phyloP scores from a whole-genome alignment of 2,329 filamentous ascomycete genomes.

The Penicillium sp. region DNA sequence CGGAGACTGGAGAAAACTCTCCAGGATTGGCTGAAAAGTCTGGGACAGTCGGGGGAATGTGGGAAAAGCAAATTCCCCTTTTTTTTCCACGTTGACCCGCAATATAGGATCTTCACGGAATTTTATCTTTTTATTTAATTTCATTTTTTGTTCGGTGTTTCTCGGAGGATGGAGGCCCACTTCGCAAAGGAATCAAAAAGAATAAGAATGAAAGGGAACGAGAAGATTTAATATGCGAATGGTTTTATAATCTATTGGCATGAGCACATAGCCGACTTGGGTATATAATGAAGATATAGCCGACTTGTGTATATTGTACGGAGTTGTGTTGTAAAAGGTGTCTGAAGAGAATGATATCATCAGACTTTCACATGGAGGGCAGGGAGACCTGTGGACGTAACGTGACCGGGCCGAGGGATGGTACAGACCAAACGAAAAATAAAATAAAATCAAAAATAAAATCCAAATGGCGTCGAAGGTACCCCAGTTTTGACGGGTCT shows the following conservation, averaged over 20 bases:
- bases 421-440: not conserved
- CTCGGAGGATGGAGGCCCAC: not conserved
- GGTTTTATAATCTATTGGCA: not conserved
- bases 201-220: not conserved
- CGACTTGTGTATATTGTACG: not conserved
- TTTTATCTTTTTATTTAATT: not conserved
- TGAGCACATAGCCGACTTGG: not conserved
- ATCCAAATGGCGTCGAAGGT: not conserved
- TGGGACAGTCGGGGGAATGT: conserved; percentile 8
- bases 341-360: not conserved
- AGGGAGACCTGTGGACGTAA: not conserved
- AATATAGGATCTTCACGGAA: conserved; percentile 1
- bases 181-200: not conserved
- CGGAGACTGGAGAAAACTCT: conserved; percentile 3
- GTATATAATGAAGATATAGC: not conserved
- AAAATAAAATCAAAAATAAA: not conserved
- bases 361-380: not conserved
- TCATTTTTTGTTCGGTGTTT: not conserved
- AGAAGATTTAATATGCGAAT: not conserved
- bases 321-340: not conserved
- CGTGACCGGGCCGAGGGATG: conserved; percentile 17
- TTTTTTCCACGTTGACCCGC: not conserved
- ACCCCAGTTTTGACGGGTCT: not conserved
- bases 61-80: conserved; percentile 3
- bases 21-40: conserved; percentile 1